phyloP scores from a whole-genome alignment of 2,329 filamentous ascomycete genomes.

The Penicillium sclerotigenum region DNA sequence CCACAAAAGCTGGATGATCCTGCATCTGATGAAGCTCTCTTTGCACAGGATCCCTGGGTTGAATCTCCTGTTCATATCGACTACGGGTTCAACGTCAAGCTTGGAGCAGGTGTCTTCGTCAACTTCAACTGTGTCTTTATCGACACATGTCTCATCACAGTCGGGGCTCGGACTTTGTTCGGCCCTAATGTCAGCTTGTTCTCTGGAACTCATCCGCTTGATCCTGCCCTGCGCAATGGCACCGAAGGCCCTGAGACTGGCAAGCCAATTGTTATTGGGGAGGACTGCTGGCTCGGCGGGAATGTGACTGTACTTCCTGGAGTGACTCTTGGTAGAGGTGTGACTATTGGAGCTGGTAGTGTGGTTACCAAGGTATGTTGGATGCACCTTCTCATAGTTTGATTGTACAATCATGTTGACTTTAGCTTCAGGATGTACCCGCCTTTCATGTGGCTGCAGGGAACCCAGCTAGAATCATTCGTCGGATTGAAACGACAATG shows the following conservation, averaged over 20 bases:
- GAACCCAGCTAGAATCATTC: constrained; percentile 41
- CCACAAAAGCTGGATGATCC: constrained; percentile 57
- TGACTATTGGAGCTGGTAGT: constrained; percentile 73
- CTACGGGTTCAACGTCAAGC: constrained; percentile 71
- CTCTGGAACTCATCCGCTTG: constrained; percentile 71
- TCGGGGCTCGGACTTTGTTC: constrained; percentile 73
- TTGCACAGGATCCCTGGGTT: constrained; percentile 66
- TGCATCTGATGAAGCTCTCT: constrained; percentile 63
- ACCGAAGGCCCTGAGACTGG: constrained; percentile 71
- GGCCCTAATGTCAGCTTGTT: constrained; percentile 77
- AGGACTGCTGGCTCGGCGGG: constrained; percentile 78
- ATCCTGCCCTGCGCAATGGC: constrained; percentile 71
- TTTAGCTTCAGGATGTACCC: constrained; percentile 34
- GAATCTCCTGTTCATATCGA: constrained; percentile 69
- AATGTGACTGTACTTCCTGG: constrained; percentile 70
- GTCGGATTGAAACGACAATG: constrained; percentile 41
- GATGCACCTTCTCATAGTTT: not conserved
- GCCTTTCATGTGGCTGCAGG: constrained; percentile 43
- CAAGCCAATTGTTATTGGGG: constrained; percentile 69
- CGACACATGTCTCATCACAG: constrained; percentile 70
- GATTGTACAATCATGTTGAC: not conserved
- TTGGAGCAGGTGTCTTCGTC: constrained; percentile 70
- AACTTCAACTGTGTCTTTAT: constrained; percentile 73
- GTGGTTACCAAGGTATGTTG: constrained; percentile 68
- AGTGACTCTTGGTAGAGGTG: constrained; percentile 72